A percentile compares a stretch with the other conserved stretches of the same genome.
phyloP scores from a whole-genome alignment of 768 basidiomycete species.

The Termitomyces sp. region DNA sequence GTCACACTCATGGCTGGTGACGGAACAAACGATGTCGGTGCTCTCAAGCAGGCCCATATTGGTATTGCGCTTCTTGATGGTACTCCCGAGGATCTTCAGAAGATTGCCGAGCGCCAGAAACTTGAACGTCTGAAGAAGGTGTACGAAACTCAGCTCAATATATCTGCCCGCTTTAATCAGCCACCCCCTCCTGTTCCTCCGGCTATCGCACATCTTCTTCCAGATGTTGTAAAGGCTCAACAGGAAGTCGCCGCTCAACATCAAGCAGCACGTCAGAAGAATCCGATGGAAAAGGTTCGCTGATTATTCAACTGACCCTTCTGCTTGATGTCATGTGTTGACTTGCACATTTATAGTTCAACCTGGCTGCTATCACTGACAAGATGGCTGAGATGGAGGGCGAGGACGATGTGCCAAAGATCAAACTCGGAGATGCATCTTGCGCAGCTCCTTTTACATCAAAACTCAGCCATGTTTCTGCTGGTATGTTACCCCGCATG shows the following conservation, averaged over 20 bases:
- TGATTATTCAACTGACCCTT: constrained; percentile 1
- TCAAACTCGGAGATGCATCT: constrained; percentile 98
- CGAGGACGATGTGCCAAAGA: constrained; percentile 93
- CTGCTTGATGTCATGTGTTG: not conserved
- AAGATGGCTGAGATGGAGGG: constrained; percentile 91
- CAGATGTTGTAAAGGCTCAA: constrained; percentile 88
- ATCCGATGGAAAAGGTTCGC: constrained; percentile 87
- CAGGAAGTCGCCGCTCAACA: constrained; percentile 63
- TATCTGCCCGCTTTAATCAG: constrained; percentile 87
- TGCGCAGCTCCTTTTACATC: constrained; percentile 99
- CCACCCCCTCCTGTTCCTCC: constrained; percentile 91
- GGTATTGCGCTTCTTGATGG: constrained; percentile 60
- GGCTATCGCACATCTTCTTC: constrained; percentile 81
- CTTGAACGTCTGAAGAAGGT: constrained; percentile 84
- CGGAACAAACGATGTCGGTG: constrained; percentile 98
- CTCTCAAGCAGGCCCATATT: constrained; percentile 96
- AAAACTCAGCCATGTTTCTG: constrained; percentile 94
- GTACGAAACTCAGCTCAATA: constrained; percentile 91
- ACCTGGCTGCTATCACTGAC: constrained; percentile 72
- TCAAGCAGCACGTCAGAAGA: constrained; percentile 61
- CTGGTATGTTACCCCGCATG: constrained; percentile 51
- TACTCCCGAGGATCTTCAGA: constrained; percentile 9
- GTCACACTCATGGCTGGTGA: constrained; percentile 97
- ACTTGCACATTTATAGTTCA: constrained; percentile 44
- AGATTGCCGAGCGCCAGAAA: constrained; percentile 6